Base-by-base conservation (phyloP, 169 alveolate genomes). In the Condylostoma magnum region DNA sequence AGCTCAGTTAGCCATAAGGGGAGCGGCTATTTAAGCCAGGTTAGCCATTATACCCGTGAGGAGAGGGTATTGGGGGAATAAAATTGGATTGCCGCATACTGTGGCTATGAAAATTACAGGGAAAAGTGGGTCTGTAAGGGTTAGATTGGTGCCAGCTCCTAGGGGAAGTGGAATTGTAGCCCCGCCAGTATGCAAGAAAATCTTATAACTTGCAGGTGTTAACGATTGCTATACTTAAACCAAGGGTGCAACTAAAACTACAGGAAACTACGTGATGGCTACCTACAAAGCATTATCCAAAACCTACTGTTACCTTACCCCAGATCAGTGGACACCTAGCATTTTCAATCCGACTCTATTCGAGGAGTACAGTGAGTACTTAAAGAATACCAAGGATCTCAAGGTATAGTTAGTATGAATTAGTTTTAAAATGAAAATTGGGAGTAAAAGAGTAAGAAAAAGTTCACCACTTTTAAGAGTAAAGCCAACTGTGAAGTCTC, bases 1-100 rank as follows among this genome's bases (percentile, higher is more conserved):
- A 93, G 99, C 98, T 48, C 99, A 99, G 74, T 96, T 99, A 51
- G 99, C 99, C 60, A 99, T 99, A 80, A 95, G 99, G 71, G 99
- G 99, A 38, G 99, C 99, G 53, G 96, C 96, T 79, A 96, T 95
- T 56, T 94, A 97, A 36, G 99, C 99, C 55, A 99, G 98, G 94
- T 93, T 99, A 71, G 91, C 97, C 78, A 90, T 99, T 76, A 91
- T 99, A 71, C 99, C 99, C 46, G 99, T 98, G 57, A 94, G 98
- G 81, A 95, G 99, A 83, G 99, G 99, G 18, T 99, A 97, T 94
- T 98, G 99, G 99, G 99, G 99, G 18, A 98, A 97, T 94, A 97
- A 96, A 94, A 97, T 99, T 89, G 99, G 99, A 41, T 90, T 92
- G 78, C 99, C 99, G 50, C 99, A 99, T 90, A 99, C 99, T 18